Evolutionary conservation across 2,329 filamentous ascomycete species (phyloP).

Genomic region (Elsinoe perseae): DNA sequence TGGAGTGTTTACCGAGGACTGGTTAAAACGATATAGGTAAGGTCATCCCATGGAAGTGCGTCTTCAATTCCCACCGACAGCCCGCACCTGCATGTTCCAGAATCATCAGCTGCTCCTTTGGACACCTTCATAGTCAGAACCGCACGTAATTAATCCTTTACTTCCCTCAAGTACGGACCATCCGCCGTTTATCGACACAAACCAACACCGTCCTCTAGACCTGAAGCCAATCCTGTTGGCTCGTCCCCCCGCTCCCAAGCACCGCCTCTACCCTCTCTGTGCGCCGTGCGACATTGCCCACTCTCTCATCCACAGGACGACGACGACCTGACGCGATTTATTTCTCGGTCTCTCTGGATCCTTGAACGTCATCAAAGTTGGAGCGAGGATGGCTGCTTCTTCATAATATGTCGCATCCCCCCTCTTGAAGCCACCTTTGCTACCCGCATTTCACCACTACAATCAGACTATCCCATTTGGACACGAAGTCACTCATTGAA

Average conservation of each 20-base stretch:
- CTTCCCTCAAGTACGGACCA: background rate
- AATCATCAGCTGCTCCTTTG: background rate
- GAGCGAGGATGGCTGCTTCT: background rate
- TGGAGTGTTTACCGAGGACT: background rate
- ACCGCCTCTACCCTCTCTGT: constrained; percentile 9
- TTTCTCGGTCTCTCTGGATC: background rate
- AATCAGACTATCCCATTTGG: background rate
- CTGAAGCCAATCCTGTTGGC: constrained; percentile 5
- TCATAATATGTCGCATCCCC: constrained; percentile 11
- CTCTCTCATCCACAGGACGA: background rate
- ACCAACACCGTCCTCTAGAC: background rate
- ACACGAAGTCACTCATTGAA: constrained; percentile 7
- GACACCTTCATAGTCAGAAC: background rate
- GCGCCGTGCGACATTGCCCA: constrained; percentile 5
- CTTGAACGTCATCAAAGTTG: background rate
- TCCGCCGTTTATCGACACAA: background rate
- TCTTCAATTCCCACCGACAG: background rate
- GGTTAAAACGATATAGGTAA: background rate
- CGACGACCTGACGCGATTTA: background rate
- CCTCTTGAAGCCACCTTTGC: constrained; percentile 9
- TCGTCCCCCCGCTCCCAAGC: background rate
- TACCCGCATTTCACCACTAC: background rate
- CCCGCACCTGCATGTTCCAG: background rate
- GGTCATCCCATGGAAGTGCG: background rate
- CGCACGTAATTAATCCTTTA: background rate